A percentile compares a stretch with the other conserved stretches of the same genome.
Evolutionary conservation across 768 basidiomycete genomes (phyloP).

Genomic region (Naganishia randhawae): DNA sequence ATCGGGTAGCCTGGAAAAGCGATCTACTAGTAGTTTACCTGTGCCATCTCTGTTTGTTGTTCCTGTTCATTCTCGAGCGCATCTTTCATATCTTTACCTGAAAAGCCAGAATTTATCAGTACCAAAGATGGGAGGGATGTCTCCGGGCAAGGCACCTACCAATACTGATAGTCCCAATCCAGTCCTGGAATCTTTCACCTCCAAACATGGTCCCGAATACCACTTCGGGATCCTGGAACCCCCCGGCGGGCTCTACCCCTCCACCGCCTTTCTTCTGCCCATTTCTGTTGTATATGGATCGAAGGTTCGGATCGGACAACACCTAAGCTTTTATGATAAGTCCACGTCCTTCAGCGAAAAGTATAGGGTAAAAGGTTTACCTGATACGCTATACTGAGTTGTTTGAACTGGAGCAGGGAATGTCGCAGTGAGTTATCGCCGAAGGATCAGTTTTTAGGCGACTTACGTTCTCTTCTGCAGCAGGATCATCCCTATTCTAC

Average conservation of each 20-base stretch:
- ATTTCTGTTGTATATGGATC: conserved; percentile 49
- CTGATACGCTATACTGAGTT: conserved; percentile 50
- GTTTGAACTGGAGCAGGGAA: conserved; percentile 42
- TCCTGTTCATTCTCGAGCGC: conserved; percentile 48
- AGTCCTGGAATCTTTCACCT: conserved; percentile 33
- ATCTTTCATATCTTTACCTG: conserved; percentile 49
- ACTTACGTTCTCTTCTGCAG: conserved; percentile 50
- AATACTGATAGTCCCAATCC: conserved; percentile 47
- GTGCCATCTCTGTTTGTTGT: conserved; percentile 41
- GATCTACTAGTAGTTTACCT: conserved; percentile 22
- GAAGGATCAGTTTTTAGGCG: background rate
- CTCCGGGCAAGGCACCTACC: conserved; percentile 35
- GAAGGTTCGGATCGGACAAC: conserved; percentile 48
- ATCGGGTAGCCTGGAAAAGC: background rate
- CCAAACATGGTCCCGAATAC: conserved; percentile 51
- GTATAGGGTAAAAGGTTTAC: background rate
- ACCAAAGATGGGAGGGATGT: background rate
- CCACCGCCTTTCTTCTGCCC: conserved; percentile 50
- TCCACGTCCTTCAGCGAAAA: background rate
- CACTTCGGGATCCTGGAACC: conserved; percentile 50
- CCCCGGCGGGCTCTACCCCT: conserved; percentile 46
- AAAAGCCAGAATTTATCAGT: background rate
- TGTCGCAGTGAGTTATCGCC: background rate
- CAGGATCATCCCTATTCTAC: conserved; percentile 48
- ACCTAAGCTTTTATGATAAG: conserved; percentile 26